These are phyloP conservation scores for Helichrysum umbraculigerum DNA, from an alignment of 129 eudicot genomes.

Conservation along the genomic window DNA sequence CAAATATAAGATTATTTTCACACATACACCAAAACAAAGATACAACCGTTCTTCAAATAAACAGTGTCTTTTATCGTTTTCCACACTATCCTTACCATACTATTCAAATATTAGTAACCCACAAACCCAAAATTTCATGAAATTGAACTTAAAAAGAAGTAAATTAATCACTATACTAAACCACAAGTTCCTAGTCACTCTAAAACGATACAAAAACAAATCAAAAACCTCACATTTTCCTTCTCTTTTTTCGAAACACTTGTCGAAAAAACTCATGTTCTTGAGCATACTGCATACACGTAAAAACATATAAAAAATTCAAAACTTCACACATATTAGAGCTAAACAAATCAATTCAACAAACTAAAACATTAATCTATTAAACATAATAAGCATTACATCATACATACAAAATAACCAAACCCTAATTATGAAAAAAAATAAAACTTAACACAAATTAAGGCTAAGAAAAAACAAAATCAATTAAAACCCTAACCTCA, in stretches of 20 bases:
- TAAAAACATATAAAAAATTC: too few relatives aligned
- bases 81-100: neutral
- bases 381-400: neutral
- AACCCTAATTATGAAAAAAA: neutral
- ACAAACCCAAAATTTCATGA: neutral
- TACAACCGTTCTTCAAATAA: neutral
- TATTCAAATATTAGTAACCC: neutral
- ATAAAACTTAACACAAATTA: neutral
- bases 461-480: neutral
- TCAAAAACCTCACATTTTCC: constrained; percentile 62
- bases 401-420: neutral
- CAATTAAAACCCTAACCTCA: constrained; percentile 45
- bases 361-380: neutral
- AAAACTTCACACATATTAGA: neutral
- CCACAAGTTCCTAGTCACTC: constrained; percentile 7
- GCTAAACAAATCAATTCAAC: neutral
- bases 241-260: constrained; percentile 85
- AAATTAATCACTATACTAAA: neutral
- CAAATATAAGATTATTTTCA: constrained; percentile 12
- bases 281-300: constrained; percentile 83
- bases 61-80: neutral
- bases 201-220: neutral
- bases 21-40: constrained; percentile 14
- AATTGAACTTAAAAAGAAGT: too few relatives aligned
- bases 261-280: constrained; percentile 96